Base-by-base conservation (phyloP, 352 stramenopile species). In the Phytophthora megakarya region DNA sequence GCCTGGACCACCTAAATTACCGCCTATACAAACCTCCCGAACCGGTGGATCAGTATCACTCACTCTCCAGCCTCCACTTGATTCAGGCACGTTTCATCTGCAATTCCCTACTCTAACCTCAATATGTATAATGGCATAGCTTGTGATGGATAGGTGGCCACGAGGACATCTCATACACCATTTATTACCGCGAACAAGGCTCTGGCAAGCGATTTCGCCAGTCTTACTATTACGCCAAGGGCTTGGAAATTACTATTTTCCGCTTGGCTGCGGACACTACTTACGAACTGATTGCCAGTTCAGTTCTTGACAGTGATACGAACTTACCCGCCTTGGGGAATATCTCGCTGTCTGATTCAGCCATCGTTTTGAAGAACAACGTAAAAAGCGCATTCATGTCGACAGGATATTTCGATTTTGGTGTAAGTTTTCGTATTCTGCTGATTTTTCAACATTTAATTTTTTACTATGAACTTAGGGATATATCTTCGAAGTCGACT, bases 201-300 rank as follows among this genome's bases (percentile, higher is more conserved):
- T 30, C 23, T 2, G 57, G 48, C 4, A 60, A 61, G 19, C 43
- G 70, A 28, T 80, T 80, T 47, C 48, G 59, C 15, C 38, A 54
- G n/a, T 67, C 70, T 11, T 72, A 75, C 28, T 70, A 53, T 22
- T 5, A 64, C 13, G 39, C 61, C 0, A 43, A 72, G 1, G 50
- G 38, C 25, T 43, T 71, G 3, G 13, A 64, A 0, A 66, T 72
- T 11, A 68, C 65, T 12, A 26, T 87, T n/a, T 87, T 73, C 45
- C 73, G 70, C 8, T 51, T 90, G 12, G 43, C 38, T 1, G 75
- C 76, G 1, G 66, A 80, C 13, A 87, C 70, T 0, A 72, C 65
- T 10, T 90, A 88, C 59, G 75, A 88, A n/a, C 63, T 90, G 39
- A 51, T 87, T 5, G 81, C 57, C 10, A 44, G 82, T 2, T 75